These are phyloP conservation scores for Hirsutella rhossiliensis DNA, from an alignment of 2,329 filamentous ascomycete genomes.

Conservation along the genomic window DNA sequence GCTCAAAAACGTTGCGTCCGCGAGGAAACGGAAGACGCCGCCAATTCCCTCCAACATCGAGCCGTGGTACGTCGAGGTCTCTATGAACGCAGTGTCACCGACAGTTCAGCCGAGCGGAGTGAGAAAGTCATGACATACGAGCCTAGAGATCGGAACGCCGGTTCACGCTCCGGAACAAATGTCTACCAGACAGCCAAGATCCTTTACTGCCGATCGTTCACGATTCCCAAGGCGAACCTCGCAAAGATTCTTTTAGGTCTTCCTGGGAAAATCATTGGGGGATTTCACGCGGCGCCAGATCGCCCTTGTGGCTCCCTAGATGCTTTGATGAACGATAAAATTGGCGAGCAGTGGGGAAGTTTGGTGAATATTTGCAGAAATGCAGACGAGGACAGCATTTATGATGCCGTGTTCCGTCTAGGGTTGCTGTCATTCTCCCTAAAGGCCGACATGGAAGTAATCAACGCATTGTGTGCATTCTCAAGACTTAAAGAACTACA, in stretches of 20 bases:
- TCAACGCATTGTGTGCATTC: constrained; percentile 6
- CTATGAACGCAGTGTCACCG: neutral
- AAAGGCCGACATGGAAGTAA: neutral
- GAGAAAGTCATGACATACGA: neutral
- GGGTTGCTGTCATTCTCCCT: constrained; percentile 5
- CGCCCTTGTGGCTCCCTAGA: neutral
- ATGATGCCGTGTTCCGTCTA: constrained; percentile 1
- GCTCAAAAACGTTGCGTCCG: neutral
- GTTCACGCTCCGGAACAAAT: neutral
- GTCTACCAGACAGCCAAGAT: neutral
- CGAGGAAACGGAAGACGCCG: neutral
- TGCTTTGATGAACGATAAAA: constrained; percentile 1
- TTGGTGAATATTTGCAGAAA: constrained; percentile 2
- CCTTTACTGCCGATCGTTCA: neutral
- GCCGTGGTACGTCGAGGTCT: neutral
- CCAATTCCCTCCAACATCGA: neutral
- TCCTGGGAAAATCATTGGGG: neutral
- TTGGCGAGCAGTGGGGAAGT: constrained; percentile 1
- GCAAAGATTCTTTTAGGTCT: neutral
- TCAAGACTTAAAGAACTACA: neutral
- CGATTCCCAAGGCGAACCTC: neutral
- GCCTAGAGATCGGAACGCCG: neutral
- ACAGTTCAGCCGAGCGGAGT: neutral
- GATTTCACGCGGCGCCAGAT: neutral
- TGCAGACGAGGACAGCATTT: neutral